These are phyloP conservation scores for Hsuehochloa calcarea DNA, from an alignment of 176 grass and related monocot genomes.

Conservation along the genomic window DNA sequence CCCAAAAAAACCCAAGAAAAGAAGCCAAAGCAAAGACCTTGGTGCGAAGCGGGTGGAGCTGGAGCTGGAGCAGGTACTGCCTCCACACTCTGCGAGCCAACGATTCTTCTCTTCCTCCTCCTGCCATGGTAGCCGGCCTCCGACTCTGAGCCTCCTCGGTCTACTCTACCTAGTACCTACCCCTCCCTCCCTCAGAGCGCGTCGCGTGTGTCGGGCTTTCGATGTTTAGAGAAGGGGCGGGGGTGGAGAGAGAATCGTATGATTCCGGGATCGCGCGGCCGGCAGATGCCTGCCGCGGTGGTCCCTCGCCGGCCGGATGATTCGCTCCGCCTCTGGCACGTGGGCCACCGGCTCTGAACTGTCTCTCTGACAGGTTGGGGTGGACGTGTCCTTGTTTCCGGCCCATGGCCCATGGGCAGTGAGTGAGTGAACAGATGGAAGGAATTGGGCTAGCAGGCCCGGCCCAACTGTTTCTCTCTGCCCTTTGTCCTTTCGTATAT, in stretches of 20 bases:
- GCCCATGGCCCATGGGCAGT: background rate
- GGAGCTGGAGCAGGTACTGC: slow-evolving; percentile 86
- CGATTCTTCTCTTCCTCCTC: slow-evolving; percentile 34
- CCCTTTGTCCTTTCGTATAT: background rate
- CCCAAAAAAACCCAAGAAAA: background rate
- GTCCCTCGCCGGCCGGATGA: slow-evolving; percentile 22
- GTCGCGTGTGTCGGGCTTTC: background rate
- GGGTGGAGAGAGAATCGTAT: background rate
- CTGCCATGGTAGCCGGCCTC: slow-evolving; percentile 1
- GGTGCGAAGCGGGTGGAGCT: slow-evolving; percentile 77
- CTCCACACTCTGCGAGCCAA: slow-evolving; percentile 57
- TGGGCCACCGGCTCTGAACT: background rate
- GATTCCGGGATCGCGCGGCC: background rate
- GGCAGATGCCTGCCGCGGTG: slow-evolving; percentile 12
- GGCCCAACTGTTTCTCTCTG: background rate
- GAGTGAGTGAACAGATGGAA: background rate
- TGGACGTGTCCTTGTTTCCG: background rate
- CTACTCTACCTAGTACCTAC: background rate
- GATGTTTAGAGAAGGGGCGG: background rate
- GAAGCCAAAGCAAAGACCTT: slow-evolving; percentile 40
- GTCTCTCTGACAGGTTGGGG: background rate
- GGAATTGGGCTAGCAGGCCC: background rate
- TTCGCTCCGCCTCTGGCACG: background rate
- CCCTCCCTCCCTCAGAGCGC: background rate
- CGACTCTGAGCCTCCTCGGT: background rate